These are phyloP conservation scores for Acanthamoeba lenticulata DNA, from an alignment of 208 protist species.

Conservation along the genomic window DNA sequence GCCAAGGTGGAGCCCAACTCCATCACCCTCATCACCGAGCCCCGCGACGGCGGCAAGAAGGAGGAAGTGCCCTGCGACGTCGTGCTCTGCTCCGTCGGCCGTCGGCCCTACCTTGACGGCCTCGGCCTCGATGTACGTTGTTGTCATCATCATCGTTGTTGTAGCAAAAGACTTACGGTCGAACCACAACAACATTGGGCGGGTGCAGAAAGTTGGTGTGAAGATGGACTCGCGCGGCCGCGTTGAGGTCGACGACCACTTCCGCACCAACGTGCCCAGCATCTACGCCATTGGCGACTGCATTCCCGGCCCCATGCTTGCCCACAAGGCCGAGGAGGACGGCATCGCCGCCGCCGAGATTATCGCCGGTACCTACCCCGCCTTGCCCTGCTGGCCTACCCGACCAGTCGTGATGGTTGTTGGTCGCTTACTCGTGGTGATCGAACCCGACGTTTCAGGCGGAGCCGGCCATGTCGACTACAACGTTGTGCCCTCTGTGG, in stretches of 20 bases:
- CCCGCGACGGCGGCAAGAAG: conserved; percentile 88
- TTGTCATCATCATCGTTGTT: not conserved
- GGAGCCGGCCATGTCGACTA: conserved; percentile 97
- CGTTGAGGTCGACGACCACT: conserved; percentile 94
- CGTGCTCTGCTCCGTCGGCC: conserved; percentile 97
- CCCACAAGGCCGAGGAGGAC: conserved; percentile 99
- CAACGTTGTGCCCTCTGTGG: conserved; percentile 97
- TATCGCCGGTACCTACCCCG: conserved; percentile 79
- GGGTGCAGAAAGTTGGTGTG: conserved; percentile 90
- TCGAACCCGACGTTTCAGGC: conserved; percentile 73
- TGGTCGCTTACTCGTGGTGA: too few species aligned
- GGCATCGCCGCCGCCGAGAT: conserved; percentile 95
- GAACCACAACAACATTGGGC: not conserved
- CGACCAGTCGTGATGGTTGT: too few species aligned
- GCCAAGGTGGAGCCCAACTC: conserved; percentile 80
- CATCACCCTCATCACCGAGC: conserved; percentile 92
- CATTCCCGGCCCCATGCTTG: conserved; percentile 98
- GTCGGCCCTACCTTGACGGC: conserved; percentile 94
- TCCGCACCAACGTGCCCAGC: conserved; percentile 93
- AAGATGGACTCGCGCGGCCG: conserved; percentile 91
- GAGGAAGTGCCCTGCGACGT: conserved; percentile 87
- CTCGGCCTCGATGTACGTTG: conserved; percentile 91
- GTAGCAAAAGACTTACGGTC: not conserved
- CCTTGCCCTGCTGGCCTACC: too few species aligned
- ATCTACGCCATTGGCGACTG: conserved; percentile 99